Conservation (phyloP, 1,139 yeast species). For the Trichomonascaceae sp. region DNA sequence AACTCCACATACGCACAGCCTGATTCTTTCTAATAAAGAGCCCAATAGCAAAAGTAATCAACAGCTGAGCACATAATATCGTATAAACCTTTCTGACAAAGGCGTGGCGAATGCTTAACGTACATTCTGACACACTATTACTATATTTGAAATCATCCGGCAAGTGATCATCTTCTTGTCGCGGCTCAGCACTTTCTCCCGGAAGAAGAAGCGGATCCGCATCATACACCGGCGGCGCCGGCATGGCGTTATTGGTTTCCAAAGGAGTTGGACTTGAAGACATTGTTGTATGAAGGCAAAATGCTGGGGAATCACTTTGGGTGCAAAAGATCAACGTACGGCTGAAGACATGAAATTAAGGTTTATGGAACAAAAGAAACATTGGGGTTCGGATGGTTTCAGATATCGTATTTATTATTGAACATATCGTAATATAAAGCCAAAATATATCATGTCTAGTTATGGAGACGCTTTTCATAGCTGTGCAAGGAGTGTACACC, state of each 20-base stretch:
- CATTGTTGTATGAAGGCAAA: background rate
- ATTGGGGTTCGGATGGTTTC: too few relatives aligned
- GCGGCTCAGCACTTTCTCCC: conserved; percentile 23
- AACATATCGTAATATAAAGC: background rate
- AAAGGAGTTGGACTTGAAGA: background rate
- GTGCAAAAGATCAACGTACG: background rate
- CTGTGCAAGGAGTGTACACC: conserved; percentile 96
- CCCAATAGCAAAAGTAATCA: conserved; percentile 58
- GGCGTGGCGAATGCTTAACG: conserved; percentile 65
- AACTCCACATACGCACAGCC: conserved; percentile 50
- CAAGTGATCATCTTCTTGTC: conserved; percentile 27
- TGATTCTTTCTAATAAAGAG: conserved; percentile 46
- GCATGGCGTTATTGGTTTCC: conserved; percentile 1
- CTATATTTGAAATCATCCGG: conserved; percentile 80
- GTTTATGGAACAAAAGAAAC: background rate
- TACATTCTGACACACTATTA: conserved; percentile 72
- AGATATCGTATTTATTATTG: too few relatives aligned
- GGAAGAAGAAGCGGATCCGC: conserved; percentile 17
- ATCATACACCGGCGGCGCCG: conserved; percentile 9
- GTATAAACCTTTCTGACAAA: conserved; percentile 78
- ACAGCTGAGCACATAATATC: conserved; percentile 57
- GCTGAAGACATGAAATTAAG: background rate
- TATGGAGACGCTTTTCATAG: conserved; percentile 94
- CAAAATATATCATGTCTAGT: conserved; percentile 35
- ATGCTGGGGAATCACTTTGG: background rate